Evolutionary conservation across 1,284 basidiomycete species (phyloP).

Genomic region (Marasmius tenuissimus): DNA sequence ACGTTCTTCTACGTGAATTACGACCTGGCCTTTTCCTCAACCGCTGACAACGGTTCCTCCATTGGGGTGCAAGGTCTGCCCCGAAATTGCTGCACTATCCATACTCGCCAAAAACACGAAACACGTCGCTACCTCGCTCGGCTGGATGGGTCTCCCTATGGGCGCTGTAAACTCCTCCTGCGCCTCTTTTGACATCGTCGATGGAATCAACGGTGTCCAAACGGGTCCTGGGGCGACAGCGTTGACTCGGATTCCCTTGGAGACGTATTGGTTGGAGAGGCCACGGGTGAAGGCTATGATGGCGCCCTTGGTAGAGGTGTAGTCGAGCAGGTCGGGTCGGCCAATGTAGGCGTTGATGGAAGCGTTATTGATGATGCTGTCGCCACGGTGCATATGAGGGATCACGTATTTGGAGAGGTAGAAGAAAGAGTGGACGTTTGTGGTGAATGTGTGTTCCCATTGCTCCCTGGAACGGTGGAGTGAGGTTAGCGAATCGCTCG

Average conservation of each 20-base stretch:
- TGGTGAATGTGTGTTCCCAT: conserved; percentile 53
- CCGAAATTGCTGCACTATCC: conserved; percentile 39
- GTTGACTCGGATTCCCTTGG: conserved; percentile 60
- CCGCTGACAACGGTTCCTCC: conserved; percentile 14
- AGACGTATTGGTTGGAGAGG: conserved; percentile 54
- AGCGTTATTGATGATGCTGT: conserved; percentile 63
- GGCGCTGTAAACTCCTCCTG: conserved; percentile 40
- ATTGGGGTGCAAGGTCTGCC: conserved; percentile 34
- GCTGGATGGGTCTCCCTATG: conserved; percentile 55
- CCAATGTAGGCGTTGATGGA: conserved; percentile 60
- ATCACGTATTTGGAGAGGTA: conserved; percentile 53
- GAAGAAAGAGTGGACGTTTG: conserved; percentile 62
- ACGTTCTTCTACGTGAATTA: too few relatives aligned
- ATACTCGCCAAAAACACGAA: conserved; percentile 47
- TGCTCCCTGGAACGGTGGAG: conserved; percentile 20
- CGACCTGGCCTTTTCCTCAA: background rate
- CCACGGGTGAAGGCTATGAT: conserved; percentile 57
- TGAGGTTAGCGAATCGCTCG: background rate
- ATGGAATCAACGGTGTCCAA: conserved; percentile 41
- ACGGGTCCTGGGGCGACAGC: conserved; percentile 55
- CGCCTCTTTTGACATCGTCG: conserved; percentile 39
- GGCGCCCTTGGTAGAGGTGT: conserved; percentile 58
- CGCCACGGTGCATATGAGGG: conserved; percentile 61
- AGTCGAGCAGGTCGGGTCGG: conserved; percentile 46
- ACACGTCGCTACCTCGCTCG: conserved; percentile 52